Base-by-base conservation (phyloP, 225 moss, liverwort and hornwort species). In the Polytrichum formosum region DNA sequence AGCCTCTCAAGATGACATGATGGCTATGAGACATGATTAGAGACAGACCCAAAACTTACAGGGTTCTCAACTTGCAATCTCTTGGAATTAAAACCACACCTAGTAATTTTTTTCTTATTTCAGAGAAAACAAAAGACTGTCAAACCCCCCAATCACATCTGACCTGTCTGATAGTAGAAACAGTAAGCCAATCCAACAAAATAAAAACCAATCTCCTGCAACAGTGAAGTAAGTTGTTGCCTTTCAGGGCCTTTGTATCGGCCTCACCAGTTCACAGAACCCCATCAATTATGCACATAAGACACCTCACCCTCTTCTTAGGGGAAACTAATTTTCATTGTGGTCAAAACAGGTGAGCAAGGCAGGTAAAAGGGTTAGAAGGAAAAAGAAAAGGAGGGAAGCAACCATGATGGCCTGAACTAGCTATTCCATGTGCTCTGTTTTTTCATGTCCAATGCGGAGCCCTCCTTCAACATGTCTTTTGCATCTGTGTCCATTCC, bases 391-490 rank as follows among this genome's bases (percentile, higher is more conserved):
- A 54, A 25, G 54, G 53, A 27, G 67, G 27, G 4, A 28, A 54
- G 17, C 29, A 65, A 66, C 21, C 13, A 22, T 22, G 20, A 20
- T 8, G 66, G 25, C 23, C 20, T n/a, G 67, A 62, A 56, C 83
- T 87, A 87, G 80, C 76, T 79, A 72, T 83, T 80, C 71, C 78
- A 68, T 26, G 61, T 80, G 27, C 88, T 90, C 65, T 93, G 93
- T 69, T 84, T 91, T 79, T 93, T 93, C 84, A 84, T 72, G 61
- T 96, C 96, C 9, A 96, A 84, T 28, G 85, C 87, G 2, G 96
- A 90, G 22, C 96, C 96, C 75, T 92, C 96, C 74, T 93, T 93
- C 19, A 96, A 64, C 96, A 96, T 96, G 78, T 96, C 93, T 0
- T 87, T 83, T 6, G 96, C 90, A 59, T 96, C 93, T 29, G 90